phyloP scores from a whole-genome alignment of 108 stramenopile genomes.

The Poteriospumella lacustris region DNA sequence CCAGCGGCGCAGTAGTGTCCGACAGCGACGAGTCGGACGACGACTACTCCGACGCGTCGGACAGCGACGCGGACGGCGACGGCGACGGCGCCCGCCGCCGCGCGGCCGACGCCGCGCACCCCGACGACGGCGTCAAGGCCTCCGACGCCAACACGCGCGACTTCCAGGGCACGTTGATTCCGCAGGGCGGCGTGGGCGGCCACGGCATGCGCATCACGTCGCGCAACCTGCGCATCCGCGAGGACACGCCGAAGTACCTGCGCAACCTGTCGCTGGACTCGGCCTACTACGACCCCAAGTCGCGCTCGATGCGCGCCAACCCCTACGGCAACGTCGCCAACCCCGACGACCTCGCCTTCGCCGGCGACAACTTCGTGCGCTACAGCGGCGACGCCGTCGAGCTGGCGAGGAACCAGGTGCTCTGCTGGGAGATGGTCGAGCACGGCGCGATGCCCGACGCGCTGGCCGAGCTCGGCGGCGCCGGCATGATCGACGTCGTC shows the following conservation, averaged over 20 bases:
- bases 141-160: conserved; percentile 73
- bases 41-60: background rate
- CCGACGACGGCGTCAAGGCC: conserved; percentile 61
- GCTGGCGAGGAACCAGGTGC: conserved; percentile 66
- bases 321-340: conserved; percentile 79
- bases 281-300: conserved; percentile 91
- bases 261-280: conserved; percentile 87
- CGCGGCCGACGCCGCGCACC: conserved; percentile 63
- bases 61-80: conserved; percentile 43
- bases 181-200: conserved; percentile 94
- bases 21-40: background rate
- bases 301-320: conserved; percentile 94
- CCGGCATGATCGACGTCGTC: conserved; percentile 68
- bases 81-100: conserved; percentile 77
- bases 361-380: conserved; percentile 92
- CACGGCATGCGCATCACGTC: conserved; percentile 97
- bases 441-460: too few relatives aligned
- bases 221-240: conserved; percentile 93
- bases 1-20: too few relatives aligned
- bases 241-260: conserved; percentile 98
- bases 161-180: conserved; percentile 81
- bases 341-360: conserved; percentile 68
- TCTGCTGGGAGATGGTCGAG: conserved; percentile 93
- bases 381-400: conserved; percentile 80
- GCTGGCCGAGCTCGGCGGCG: background rate